Percentiles rank a stretch among this genome's conserved stretches.
phyloP scores from a whole-genome alignment of 129 eudicot species.

The Escallonia rubra region DNA sequence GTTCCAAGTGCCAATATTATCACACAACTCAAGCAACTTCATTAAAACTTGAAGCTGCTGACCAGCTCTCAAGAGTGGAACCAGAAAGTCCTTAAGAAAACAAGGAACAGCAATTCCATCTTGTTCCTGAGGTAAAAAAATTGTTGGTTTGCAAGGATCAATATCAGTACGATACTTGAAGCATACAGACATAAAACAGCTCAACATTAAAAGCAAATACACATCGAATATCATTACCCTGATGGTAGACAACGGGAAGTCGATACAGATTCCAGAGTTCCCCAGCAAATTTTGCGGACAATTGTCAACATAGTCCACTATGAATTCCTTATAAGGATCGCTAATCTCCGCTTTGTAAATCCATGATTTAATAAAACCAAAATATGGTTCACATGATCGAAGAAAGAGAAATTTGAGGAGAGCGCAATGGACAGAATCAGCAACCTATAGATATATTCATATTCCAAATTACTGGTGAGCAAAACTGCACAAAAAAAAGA shows the following conservation, averaged over 20 bases:
- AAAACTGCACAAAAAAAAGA: not conserved
- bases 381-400: constrained; percentile 85
- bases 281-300: constrained; percentile 29
- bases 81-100: constrained; percentile 58
- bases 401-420: constrained; percentile 79
- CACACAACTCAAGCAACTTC: constrained; percentile 76
- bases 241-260: constrained; percentile 49
- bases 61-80: constrained; percentile 88
- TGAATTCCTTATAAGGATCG: constrained; percentile 80
- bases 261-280: constrained; percentile 34
- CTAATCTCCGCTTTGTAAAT: constrained; percentile 71
- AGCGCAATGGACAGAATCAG: constrained; percentile 68
- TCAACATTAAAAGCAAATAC: constrained; percentile 2
- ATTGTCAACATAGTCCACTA: constrained; percentile 46
- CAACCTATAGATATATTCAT: constrained; percentile 48
- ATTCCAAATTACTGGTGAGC: not conserved
- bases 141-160: constrained; percentile 21
- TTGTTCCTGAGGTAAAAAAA: constrained; percentile 51
- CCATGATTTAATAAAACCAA: constrained; percentile 81
- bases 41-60: constrained; percentile 94
- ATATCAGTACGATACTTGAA: constrained; percentile 1
- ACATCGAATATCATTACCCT: constrained; percentile 49
- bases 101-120: constrained; percentile 77
- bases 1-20: constrained; percentile 49
- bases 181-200: constrained; percentile 7